A percentile compares a stretch with the other conserved stretches of the same genome.
Conservation (phyloP, 2,329 filamentous ascomycete genomes). For the Fusarium xyrophilum region DNA sequence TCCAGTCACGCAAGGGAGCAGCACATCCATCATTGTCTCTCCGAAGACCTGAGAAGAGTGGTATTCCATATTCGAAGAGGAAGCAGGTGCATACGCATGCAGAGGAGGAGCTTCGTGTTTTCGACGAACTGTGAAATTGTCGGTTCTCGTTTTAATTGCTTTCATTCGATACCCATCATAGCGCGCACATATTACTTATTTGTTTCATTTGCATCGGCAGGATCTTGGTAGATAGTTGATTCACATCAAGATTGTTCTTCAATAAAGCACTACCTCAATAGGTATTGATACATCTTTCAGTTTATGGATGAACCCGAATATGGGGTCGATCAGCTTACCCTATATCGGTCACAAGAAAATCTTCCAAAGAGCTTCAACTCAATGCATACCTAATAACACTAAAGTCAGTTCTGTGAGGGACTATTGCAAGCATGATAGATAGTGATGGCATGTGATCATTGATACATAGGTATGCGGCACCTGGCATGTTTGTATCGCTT, state of each 20-base stretch:
- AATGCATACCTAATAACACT: background rate
- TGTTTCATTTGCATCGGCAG: background rate
- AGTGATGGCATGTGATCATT: background rate
- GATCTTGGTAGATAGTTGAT: background rate
- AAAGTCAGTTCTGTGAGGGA: background rate
- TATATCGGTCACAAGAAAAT: background rate
- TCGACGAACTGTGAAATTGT: constrained; percentile 54
- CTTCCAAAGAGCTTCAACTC: too few relatives aligned
- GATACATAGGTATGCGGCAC: too few relatives aligned
- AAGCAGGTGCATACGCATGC: constrained; percentile 34
- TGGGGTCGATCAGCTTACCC: background rate
- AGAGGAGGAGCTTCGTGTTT: constrained; percentile 51
- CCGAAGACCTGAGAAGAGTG: constrained; percentile 32
- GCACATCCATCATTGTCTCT: constrained; percentile 30
- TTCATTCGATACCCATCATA: constrained; percentile 14
- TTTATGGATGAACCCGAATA: background rate
- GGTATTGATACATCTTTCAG: background rate
- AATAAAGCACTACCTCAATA: background rate
- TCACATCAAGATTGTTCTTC: background rate
- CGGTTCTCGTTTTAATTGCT: background rate
- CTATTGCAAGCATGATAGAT: background rate
- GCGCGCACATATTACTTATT: constrained; percentile 2
- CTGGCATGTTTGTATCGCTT: background rate
- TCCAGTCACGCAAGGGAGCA: constrained; percentile 35
- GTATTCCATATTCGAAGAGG: constrained; percentile 41